Evolutionary conservation across 768 basidiomycete genomes (phyloP).

Genomic region (Tricholoma terreum): DNA sequence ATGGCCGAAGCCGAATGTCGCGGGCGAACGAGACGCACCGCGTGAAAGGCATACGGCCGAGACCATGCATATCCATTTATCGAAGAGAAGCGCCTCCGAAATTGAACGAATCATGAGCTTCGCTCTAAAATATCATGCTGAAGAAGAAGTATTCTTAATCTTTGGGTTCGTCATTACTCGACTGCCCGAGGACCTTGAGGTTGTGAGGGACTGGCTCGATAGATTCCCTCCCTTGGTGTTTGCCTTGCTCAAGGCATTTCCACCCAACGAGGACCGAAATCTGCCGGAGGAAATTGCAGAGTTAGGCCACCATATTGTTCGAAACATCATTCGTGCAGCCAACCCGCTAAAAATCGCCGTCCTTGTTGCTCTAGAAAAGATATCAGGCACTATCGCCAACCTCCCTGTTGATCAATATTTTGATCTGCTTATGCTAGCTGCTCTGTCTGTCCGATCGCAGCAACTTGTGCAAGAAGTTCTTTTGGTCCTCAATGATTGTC

Average conservation of each 20-base stretch:
- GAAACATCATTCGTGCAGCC: constrained; percentile 51
- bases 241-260: constrained; percentile 45
- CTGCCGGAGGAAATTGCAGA: constrained; percentile 31
- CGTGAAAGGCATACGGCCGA: constrained; percentile 21
- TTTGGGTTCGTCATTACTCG: constrained; percentile 40
- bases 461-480: constrained; percentile 58
- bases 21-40: not conserved
- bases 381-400: constrained; percentile 40
- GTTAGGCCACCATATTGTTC: constrained; percentile 35
- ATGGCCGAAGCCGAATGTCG: not conserved
- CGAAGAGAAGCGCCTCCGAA: constrained; percentile 24
- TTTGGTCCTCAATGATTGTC: constrained; percentile 54
- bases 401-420: constrained; percentile 43
- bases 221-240: constrained; percentile 53
- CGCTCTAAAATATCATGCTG: constrained; percentile 47
- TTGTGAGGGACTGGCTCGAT: constrained; percentile 43
- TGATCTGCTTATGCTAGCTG: constrained; percentile 49
- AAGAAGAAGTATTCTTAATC: constrained; percentile 51
- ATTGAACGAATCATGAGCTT: constrained; percentile 37
- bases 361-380: constrained; percentile 57
- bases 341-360: constrained; percentile 53
- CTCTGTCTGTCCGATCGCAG: constrained; percentile 49
- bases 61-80: constrained; percentile 25
- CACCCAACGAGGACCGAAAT: constrained; percentile 35
- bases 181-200: constrained; percentile 24